Conservation (phyloP, 805 yeast species). For the Metschnikowia sp. region DNA sequence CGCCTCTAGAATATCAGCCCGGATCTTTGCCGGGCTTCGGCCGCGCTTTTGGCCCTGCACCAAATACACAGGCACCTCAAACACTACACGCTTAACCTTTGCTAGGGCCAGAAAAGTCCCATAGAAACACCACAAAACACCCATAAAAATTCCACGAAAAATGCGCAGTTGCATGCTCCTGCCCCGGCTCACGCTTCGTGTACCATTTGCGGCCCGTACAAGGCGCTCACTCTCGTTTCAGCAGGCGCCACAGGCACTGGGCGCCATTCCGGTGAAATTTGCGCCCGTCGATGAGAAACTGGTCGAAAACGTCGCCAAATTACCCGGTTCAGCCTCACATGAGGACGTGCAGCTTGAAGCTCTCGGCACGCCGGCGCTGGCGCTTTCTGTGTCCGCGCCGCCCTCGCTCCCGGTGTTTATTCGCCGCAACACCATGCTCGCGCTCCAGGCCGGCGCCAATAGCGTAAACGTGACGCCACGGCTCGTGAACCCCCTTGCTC, state of each 20-base stretch:
- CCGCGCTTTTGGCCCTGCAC: no score
- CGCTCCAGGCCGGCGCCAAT: slow-evolving; percentile 38
- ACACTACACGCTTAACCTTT: no score
- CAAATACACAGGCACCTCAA: no score
- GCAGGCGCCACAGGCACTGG: slow-evolving; percentile 8
- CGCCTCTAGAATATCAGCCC: no score
- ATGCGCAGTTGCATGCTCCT: no score
- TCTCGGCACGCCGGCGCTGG: slow-evolving; percentile 47
- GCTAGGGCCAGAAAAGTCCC: no score
- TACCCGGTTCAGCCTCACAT: slow-evolving; percentile 17
- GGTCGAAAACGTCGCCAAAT: slow-evolving; percentile 14
- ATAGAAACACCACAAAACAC: no score
- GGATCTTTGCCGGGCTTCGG: no score
- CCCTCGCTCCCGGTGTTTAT: slow-evolving; percentile 56
- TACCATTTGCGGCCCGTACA: no score
- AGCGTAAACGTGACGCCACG: slow-evolving; percentile 21
- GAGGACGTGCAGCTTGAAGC: slow-evolving; percentile 33
- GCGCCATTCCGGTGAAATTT: slow-evolving; percentile 5
- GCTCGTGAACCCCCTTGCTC: slow-evolving; percentile 35
- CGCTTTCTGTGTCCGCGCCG: slow-evolving; percentile 49
- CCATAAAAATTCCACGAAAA: no score
- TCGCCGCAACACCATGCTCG: slow-evolving; percentile 47
- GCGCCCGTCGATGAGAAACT: slow-evolving; percentile 7
- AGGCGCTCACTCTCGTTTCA: background rate
- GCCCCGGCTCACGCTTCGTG: no score